Evolutionary conservation across 2,329 filamentous ascomycete species (phyloP).

Genomic region (Akanthomyces dipterigenus): DNA sequence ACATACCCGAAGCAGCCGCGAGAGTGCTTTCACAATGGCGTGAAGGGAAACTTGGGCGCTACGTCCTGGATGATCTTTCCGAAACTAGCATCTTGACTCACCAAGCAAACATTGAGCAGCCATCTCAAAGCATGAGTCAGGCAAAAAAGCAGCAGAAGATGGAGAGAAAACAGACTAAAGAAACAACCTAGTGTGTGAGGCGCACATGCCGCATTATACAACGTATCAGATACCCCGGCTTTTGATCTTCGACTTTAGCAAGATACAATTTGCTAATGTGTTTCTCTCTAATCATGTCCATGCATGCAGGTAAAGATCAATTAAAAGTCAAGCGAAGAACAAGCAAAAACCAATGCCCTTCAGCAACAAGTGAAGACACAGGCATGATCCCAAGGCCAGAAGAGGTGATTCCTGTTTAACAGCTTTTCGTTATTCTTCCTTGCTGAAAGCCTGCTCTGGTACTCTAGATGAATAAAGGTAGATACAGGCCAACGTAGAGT

Average conservation of each 20-base stretch:
- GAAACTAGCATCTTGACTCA: slow-evolving; percentile 48
- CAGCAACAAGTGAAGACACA: too few species aligned
- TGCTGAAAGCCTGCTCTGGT: background rate
- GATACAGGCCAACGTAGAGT: background rate
- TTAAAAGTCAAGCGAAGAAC: background rate
- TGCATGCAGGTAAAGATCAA: background rate
- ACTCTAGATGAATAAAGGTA: background rate
- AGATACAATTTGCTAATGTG: background rate
- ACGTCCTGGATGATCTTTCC: slow-evolving; percentile 71
- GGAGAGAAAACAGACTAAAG: slow-evolving; percentile 37
- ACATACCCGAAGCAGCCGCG: slow-evolving; percentile 65
- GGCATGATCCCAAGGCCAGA: background rate
- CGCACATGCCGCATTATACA: background rate
- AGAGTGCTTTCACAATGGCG: slow-evolving; percentile 82
- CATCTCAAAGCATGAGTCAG: slow-evolving; percentile 57
- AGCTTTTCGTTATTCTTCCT: background rate
- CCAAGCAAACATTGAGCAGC: slow-evolving; percentile 39
- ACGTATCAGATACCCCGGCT: background rate
- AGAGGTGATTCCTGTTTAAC: background rate
- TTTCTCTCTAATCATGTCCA: background rate
- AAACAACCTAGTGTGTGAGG: background rate
- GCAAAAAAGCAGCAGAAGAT: slow-evolving; percentile 61
- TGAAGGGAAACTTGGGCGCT: slow-evolving; percentile 65
- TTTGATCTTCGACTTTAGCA: background rate
- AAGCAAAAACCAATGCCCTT: background rate